A percentile compares a stretch with the other conserved stretches of the same genome.
These are phyloP conservation scores for Aspergillus sp. DNA, from an alignment of 2,329 filamentous ascomycete species.

Conservation along the genomic window DNA sequence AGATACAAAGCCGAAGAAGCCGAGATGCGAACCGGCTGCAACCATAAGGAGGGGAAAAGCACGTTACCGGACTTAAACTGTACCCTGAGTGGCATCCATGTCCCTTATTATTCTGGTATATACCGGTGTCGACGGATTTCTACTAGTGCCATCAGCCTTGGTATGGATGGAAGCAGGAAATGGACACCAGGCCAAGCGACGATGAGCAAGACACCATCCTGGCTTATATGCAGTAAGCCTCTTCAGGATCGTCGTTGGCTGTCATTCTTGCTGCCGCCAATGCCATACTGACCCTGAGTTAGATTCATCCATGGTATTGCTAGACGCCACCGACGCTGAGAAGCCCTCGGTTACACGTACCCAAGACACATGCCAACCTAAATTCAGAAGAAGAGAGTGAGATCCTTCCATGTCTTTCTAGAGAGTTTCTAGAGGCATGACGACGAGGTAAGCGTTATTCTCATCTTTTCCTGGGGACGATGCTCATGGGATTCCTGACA, in stretches of 20 bases:
- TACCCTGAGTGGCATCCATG: background rate
- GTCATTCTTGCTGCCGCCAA: background rate
- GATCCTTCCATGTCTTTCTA: background rate
- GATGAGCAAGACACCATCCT: background rate
- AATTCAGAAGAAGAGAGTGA: background rate
- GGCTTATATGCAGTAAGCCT: background rate
- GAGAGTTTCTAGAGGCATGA: conserved; percentile 1
- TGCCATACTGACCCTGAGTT: too few species aligned
- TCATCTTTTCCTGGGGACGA: background rate
- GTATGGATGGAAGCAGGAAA: background rate
- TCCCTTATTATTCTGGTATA: background rate
- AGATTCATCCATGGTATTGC: background rate
- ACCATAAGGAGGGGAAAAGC: background rate
- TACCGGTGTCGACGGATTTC: background rate
- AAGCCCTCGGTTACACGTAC: background rate
- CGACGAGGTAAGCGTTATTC: background rate
- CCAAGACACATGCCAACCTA: background rate
- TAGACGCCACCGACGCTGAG: background rate
- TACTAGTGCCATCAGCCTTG: background rate
- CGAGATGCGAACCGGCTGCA: background rate
- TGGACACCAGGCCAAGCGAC: background rate
- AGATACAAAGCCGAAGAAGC: background rate
- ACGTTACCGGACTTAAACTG: background rate
- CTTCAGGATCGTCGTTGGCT: background rate
- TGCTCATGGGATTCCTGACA: background rate